phyloP scores from a whole-genome alignment of 192 early-diverging fungal species.

The Coemansia sp. region DNA sequence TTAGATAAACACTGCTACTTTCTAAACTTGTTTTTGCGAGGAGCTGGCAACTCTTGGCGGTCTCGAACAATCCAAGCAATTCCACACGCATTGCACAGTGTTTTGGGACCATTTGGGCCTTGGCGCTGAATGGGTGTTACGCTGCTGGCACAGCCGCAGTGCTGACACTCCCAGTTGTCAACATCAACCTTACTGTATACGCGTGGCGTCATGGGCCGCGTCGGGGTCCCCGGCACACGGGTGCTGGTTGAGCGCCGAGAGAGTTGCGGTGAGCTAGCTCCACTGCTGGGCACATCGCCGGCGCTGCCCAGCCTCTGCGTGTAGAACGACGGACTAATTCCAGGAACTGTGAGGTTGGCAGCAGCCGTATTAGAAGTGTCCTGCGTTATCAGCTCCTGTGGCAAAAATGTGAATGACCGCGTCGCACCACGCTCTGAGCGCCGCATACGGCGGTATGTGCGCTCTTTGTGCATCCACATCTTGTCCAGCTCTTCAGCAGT shows the following conservation, averaged over 20 bases:
- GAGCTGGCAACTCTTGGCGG: constrained; percentile 48
- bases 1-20: constrained; percentile 17
- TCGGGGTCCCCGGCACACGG: constrained; percentile 31
- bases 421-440: constrained; percentile 50
- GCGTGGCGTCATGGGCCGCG: constrained; percentile 42
- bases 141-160: constrained; percentile 46
- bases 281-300: constrained; percentile 34
- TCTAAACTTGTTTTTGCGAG: constrained; percentile 49
- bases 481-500: constrained; percentile 51
- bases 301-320: constrained; percentile 26
- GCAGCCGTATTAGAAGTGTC: constrained; percentile 18
- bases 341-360: constrained; percentile 24
- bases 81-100: constrained; percentile 65
- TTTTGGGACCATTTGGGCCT: constrained; percentile 63
- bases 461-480: constrained; percentile 54
- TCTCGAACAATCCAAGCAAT: constrained; percentile 58
- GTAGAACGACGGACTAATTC: constrained; percentile 45
- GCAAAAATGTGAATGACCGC: constrained; percentile 51
- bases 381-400: constrained; percentile 32
- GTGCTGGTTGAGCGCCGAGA: constrained; percentile 21
- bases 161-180: constrained; percentile 51
- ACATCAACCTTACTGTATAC: constrained; percentile 40
- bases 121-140: constrained; percentile 56
- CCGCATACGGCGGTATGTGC: constrained; percentile 48
- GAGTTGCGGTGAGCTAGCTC: constrained; percentile 41